Base-by-base conservation (phyloP, 805 yeast species). In the Candida multigemmis region DNA sequence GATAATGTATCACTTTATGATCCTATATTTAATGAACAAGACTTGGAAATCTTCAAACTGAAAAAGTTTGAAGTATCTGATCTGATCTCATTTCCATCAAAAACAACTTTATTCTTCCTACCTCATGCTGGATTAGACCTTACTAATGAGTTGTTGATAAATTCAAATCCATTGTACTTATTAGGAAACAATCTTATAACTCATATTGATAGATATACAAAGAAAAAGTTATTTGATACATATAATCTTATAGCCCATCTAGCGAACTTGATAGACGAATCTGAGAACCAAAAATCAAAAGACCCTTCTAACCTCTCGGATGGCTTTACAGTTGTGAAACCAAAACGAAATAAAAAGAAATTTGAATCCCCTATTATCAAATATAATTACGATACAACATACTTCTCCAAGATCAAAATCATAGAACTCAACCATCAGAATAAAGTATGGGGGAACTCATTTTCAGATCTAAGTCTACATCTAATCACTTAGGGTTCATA, bases 81-180 rank as follows among this genome's bases (percentile, higher is more conserved):
- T 26, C 12, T 14, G 4, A 15, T 7, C n/a, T n/a, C n/a, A n/a
- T n/a, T n/a, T n/a, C n/a, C n/a, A n/a, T 28, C 7, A 22, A 35
- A 1, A 12, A 24, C 34, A 1, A 53, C 63, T 0, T 48, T 82
- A 2, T 78, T 57, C 45, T 81, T 71, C 41, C 58, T 82, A 24
- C 93, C 93, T 0, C 94, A 82, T 53, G 89, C 87, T 0, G 83
- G 85, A 1, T 48, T 77, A 21, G 57, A 48, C 11, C 40, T 74
- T 11, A 68, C 77, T 1, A 65, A 71, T 21, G n/a, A 14, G 2
- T 35, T 74, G 1, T 26, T 73, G 8, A 22, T 22, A 2, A 14
- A 31, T 0, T 46, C 53, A 13, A 15, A 42, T 18, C 73, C 78
- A 2, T 28, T 22, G n/a, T 41, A 50, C 19, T 35, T 69, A 23